Conservation (phyloP, 2,329 filamentous ascomycete genomes). For the Mollisia scopiformis region DNA sequence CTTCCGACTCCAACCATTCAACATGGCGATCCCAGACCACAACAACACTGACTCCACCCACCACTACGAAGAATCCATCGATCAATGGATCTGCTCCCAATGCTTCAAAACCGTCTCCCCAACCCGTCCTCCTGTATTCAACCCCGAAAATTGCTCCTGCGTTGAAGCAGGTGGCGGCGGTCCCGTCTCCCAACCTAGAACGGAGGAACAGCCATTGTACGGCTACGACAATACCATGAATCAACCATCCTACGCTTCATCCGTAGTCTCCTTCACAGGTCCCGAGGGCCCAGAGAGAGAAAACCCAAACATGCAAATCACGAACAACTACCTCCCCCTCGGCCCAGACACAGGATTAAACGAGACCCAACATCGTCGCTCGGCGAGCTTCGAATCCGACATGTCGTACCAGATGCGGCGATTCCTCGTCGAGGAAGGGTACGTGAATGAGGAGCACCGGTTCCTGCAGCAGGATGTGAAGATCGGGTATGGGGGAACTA, state of each 20-base stretch:
- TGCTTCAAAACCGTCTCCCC: conserved; percentile 30
- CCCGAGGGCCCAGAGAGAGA: conserved; percentile 29
- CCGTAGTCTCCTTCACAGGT: conserved; percentile 5
- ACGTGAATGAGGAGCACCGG: background rate
- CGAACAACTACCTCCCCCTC: conserved; percentile 18
- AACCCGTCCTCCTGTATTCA: conserved; percentile 29
- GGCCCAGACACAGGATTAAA: conserved; percentile 8
- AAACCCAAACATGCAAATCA: conserved; percentile 19
- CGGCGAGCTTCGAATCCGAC: conserved; percentile 17
- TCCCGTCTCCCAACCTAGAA: background rate
- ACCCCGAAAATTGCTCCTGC: conserved; percentile 31
- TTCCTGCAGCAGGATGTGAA: conserved; percentile 8
- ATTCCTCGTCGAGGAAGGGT: conserved; percentile 14
- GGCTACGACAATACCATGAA: conserved; percentile 8
- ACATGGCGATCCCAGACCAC: conserved; percentile 15
- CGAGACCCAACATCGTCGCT: conserved; percentile 17
- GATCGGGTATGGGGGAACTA: conserved; percentile 5
- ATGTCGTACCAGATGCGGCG: conserved; percentile 22
- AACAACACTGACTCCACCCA: conserved; percentile 1
- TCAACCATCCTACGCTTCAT: conserved; percentile 18
- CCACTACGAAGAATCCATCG: conserved; percentile 15
- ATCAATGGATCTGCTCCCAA: conserved; percentile 25
- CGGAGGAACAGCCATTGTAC: background rate
- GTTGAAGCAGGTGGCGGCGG: conserved; percentile 12
- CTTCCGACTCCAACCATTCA: conserved; percentile 9